phyloP scores from a whole-genome alignment of 495 filamentous ascomycete genomes.

The Niebla homalea region DNA sequence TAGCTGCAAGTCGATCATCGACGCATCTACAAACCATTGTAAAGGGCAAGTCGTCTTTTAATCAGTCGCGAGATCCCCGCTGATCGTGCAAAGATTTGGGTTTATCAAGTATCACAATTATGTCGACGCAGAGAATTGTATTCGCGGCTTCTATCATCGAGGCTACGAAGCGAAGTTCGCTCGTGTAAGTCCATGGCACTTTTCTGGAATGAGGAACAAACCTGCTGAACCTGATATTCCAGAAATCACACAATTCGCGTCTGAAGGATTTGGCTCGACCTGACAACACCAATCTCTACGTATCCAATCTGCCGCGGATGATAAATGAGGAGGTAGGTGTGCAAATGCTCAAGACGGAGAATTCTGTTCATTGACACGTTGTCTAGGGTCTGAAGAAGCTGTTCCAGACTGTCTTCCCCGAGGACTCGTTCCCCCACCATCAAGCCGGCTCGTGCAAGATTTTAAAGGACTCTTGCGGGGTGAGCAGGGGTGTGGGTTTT shows the following conservation, averaged over 20 bases:
- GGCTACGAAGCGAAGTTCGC: constrained; percentile 97
- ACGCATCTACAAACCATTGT: constrained; percentile 76
- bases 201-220: constrained; percentile 1
- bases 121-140: constrained; percentile 83
- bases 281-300: constrained; percentile 84
- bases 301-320: constrained; percentile 82
- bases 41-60: constrained; percentile 57
- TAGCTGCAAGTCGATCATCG: constrained; percentile 94
- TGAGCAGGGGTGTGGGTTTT: constrained; percentile 94
- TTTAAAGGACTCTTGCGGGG: constrained; percentile 73
- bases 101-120: constrained; percentile 88
- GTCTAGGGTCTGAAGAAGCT: constrained; percentile 6
- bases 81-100: constrained; percentile 53
- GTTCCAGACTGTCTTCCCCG: constrained; percentile 48
- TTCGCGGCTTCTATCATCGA: constrained; percentile 84
- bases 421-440: constrained; percentile 41
- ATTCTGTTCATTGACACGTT: not conserved
- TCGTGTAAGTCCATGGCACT: constrained; percentile 34
- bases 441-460: constrained; percentile 84
- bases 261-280: constrained; percentile 85
- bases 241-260: constrained; percentile 94
- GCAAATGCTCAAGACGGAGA: not conserved
- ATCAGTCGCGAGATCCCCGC: constrained; percentile 11
- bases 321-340: constrained; percentile 72
- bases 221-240: constrained; percentile 13